A percentile compares a stretch with the other conserved stretches of the same genome.
Evolutionary conservation across 768 basidiomycete genomes (phyloP).

Genomic region (Mycena floridula): DNA sequence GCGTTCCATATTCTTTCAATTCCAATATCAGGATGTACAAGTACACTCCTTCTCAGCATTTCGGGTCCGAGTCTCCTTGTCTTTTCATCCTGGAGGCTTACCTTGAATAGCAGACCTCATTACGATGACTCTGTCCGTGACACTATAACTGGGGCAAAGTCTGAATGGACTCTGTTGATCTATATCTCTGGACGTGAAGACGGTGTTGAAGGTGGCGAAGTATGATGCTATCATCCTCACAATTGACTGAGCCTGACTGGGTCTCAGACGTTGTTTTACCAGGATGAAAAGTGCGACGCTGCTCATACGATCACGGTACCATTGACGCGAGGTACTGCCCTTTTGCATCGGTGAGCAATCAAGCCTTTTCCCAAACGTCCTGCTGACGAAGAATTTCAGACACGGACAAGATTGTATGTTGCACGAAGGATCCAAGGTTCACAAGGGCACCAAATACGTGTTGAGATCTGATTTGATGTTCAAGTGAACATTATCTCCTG

Average conservation of each 20-base stretch:
- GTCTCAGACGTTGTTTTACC: constrained; percentile 64
- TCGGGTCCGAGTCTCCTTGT: constrained; percentile 37
- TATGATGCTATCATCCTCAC: constrained; percentile 15
- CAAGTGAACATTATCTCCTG: constrained; percentile 15
- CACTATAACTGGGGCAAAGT: constrained; percentile 49
- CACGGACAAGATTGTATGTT: constrained; percentile 70
- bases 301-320: constrained; percentile 45
- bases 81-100: not conserved
- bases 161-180: constrained; percentile 74
- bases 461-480: constrained; percentile 73
- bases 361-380: constrained; percentile 1
- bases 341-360: constrained; percentile 53
- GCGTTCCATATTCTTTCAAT: constrained; percentile 55
- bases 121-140: constrained; percentile 71
- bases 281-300: constrained; percentile 42
- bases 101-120: constrained; percentile 37
- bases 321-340: constrained; percentile 54
- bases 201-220: constrained; percentile 69
- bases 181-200: constrained; percentile 70
- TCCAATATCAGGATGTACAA: constrained; percentile 73
- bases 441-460: constrained; percentile 62
- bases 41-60: constrained; percentile 57
- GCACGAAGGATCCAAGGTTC: constrained; percentile 64
- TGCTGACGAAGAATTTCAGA: constrained; percentile 22
- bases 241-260: not conserved